Conservation (phyloP, 257 asterid species). For the Jaltomata sinuosa region DNA sequence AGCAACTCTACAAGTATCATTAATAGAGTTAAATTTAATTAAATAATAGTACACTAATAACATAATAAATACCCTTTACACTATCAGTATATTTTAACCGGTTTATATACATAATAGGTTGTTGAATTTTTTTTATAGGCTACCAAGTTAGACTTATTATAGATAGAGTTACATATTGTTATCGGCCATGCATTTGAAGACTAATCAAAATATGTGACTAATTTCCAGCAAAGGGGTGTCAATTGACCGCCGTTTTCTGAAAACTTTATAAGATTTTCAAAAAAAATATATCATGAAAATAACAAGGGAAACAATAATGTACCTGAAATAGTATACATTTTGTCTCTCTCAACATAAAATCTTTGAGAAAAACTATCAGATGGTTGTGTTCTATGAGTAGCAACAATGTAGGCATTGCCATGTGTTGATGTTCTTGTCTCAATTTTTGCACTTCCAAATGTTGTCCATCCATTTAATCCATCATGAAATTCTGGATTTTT, state of each 20-base stretch:
- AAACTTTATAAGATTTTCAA: neutral
- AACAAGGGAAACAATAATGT: neutral
- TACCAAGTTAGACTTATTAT: no score
- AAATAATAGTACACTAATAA: no score
- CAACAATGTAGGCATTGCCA: constrained; percentile 41
- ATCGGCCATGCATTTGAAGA: no score
- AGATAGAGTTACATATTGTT: no score
- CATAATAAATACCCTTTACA: no score
- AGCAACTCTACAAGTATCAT: neutral
- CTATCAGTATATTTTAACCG: neutral
- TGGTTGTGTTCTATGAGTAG: constrained; percentile 19
- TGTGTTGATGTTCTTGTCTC: constrained; percentile 12
- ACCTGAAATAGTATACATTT: constrained; percentile 58
- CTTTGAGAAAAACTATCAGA: constrained; percentile 30
- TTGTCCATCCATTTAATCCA: constrained; percentile 50
- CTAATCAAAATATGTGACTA: no score
- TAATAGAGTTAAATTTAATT: no score
- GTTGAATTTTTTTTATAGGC: no score
- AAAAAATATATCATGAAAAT: neutral
- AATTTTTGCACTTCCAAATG: constrained; percentile 24
- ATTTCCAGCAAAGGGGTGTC: neutral
- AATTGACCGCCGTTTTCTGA: neutral
- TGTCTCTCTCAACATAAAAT: constrained; percentile 25
- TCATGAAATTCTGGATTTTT: constrained; percentile 42
- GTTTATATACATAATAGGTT: no score